phyloP scores from a whole-genome alignment of 169 alveolate genomes.

The Plasmodium berghei region DNA sequence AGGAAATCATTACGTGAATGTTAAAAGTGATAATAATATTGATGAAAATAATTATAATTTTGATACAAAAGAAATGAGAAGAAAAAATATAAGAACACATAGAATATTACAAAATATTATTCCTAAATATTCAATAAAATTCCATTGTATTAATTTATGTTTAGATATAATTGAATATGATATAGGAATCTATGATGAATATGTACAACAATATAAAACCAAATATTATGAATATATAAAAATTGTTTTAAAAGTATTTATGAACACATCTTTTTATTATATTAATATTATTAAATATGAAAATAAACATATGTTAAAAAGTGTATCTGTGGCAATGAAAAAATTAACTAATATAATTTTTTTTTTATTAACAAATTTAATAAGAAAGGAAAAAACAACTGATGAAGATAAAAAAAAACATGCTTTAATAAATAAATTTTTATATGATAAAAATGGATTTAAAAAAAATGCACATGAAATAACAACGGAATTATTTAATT shows the following conservation, averaged over 20 bases:
- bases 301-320: conserved; percentile 36
- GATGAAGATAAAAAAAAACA: not conserved
- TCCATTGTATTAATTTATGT: conserved; percentile 65
- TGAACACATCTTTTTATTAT: conserved; percentile 62
- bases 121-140: conserved; percentile 61
- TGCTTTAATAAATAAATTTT: not conserved
- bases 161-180: conserved; percentile 69
- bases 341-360: conserved; percentile 45
- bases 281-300: conserved; percentile 56
- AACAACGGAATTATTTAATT: not conserved
- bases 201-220: conserved; percentile 59
- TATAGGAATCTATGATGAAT: conserved; percentile 63
- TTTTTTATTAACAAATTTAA: conserved; percentile 32
- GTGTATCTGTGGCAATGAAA: conserved; percentile 72
- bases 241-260: conserved; percentile 47
- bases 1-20: conserved; percentile 7
- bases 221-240: conserved; percentile 61
- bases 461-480: not conserved
- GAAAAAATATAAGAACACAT: conserved; percentile 58
- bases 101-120: conserved; percentile 62
- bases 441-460: not conserved
- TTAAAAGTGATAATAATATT: conserved; percentile 39
- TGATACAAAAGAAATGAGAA: conserved; percentile 5
- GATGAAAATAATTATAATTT: conserved; percentile 13
- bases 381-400: conserved; percentile 25